A percentile compares a stretch with the other conserved stretches of the same genome.
phyloP scores from a whole-genome alignment of 2,329 filamentous ascomycete genomes.

The Leptosphaerulina australis region DNA sequence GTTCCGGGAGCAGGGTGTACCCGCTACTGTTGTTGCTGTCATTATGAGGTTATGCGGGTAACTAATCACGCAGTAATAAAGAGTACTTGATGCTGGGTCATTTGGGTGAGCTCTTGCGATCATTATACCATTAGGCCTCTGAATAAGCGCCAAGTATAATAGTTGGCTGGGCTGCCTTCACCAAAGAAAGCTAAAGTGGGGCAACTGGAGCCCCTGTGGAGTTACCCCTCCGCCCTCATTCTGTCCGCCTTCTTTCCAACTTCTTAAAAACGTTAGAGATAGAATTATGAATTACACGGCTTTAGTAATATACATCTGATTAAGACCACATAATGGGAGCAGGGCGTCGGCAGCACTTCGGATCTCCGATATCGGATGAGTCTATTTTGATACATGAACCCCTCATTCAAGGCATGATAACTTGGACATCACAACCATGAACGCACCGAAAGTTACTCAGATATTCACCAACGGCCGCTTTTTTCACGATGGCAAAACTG shows the following conservation, averaged over 20 bases:
- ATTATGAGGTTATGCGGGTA: neutral
- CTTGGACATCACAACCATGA: slow-evolving; percentile 4
- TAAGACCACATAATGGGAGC: neutral
- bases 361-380: slow-evolving; percentile 22
- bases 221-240: too few species aligned
- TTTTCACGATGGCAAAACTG: slow-evolving; percentile 22
- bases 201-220: too few species aligned
- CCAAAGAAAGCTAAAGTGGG: slow-evolving; percentile 1
- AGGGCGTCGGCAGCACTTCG: slow-evolving; percentile 21
- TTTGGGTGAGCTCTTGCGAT: neutral
- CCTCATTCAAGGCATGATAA: neutral
- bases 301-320: too few species aligned
- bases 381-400: slow-evolving; percentile 16
- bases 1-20: neutral
- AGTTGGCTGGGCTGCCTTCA: slow-evolving; percentile 5
- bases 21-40: slow-evolving; percentile 1
- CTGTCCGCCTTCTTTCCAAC: too few species aligned
- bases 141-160: slow-evolving; percentile 6
- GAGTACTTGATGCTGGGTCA: neutral
- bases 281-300: too few species aligned
- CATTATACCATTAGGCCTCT: neutral
- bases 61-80: neutral
- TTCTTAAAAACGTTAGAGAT: too few species aligned
- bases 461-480: slow-evolving; percentile 40
- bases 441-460: slow-evolving; percentile 10